Percentiles rank a stretch among this genome's conserved stretches.
phyloP scores from a whole-genome alignment of 177 flowering plant genomes.

The Vitis hybrid region DNA sequence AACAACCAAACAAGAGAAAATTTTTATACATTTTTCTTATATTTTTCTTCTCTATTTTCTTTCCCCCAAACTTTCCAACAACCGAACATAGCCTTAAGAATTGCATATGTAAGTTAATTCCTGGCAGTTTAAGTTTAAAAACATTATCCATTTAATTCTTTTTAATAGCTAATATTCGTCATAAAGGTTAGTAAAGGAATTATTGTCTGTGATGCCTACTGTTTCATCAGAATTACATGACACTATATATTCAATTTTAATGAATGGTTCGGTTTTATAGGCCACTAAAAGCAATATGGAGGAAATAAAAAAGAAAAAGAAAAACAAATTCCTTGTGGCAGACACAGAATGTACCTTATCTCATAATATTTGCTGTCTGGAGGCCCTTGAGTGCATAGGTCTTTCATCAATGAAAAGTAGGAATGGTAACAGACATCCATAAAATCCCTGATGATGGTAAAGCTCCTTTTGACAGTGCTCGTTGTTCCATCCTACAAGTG shows the following conservation, averaged over 20 bases:
- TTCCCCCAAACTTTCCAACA: too few relatives aligned
- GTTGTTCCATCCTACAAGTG: conserved; percentile 80
- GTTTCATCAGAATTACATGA: not conserved
- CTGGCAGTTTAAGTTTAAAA: too few relatives aligned
- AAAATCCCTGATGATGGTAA: conserved; percentile 72
- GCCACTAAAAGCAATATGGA: not conserved
- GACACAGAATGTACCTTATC: conserved; percentile 54
- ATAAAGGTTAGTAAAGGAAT: not conserved
- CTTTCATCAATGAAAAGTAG: conserved; percentile 81
- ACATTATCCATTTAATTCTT: too few relatives aligned
- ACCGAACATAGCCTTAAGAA: too few relatives aligned
- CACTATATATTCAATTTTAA: too few relatives aligned
- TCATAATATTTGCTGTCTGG: conserved; percentile 60
- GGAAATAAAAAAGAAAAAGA: not conserved
- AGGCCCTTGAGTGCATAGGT: conserved; percentile 50
- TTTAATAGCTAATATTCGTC: not conserved
- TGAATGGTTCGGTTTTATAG: too few relatives aligned
- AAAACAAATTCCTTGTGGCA: not conserved
- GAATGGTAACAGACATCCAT: conserved; percentile 74
- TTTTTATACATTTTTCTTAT: too few relatives aligned
- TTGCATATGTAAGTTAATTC: too few relatives aligned
- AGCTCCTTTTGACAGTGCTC: conserved; percentile 64
- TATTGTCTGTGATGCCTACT: not conserved
- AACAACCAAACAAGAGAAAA: too few relatives aligned
- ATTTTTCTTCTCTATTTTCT: too few relatives aligned